phyloP scores from a whole-genome alignment of 1,139 yeast species.

The Yamadazyma atmosphaerica region DNA sequence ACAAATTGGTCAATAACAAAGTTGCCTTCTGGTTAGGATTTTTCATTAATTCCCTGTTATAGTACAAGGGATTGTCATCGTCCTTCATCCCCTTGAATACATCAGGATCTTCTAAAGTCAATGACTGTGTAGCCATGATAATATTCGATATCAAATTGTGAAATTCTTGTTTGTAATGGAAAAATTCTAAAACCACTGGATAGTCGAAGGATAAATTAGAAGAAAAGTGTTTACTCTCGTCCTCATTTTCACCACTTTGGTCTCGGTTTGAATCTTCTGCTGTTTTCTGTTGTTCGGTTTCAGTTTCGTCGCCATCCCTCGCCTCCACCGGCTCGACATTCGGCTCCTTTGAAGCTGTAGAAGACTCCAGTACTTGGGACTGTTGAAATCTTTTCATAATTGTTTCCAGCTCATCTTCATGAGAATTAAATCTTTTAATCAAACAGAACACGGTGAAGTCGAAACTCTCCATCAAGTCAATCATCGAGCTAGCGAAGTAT shows the following conservation, averaged over 20 bases:
- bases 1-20: conserved; percentile 42
- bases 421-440: conserved; percentile 28
- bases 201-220: conserved; percentile 49
- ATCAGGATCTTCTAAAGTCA: conserved; percentile 73
- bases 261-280: conserved; percentile 1
- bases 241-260: conserved; percentile 8
- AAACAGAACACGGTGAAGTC: conserved; percentile 60
- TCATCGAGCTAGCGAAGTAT: conserved; percentile 47
- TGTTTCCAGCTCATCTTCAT: conserved; percentile 20
- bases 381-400: conserved; percentile 10
- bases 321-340: not conserved
- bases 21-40: conserved; percentile 55
- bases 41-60: conserved; percentile 39
- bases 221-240: conserved; percentile 9
- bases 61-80: conserved; percentile 46
- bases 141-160: conserved; percentile 65
- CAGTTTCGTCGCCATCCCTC: not conserved
- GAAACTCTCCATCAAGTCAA: conserved; percentile 58
- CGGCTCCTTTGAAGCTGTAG: not conserved
- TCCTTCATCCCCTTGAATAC: conserved; percentile 64
- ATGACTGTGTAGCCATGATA: conserved; percentile 66
- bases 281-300: not conserved
- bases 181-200: conserved; percentile 70
- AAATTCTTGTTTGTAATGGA: conserved; percentile 70
- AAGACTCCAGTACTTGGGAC: conserved; percentile 1